A percentile compares a stretch with the other conserved stretches of the same genome.
These are phyloP conservation scores for Kwoniella botswanensis DNA, from an alignment of 768 basidiomycete genomes.

Conservation along the genomic window DNA sequence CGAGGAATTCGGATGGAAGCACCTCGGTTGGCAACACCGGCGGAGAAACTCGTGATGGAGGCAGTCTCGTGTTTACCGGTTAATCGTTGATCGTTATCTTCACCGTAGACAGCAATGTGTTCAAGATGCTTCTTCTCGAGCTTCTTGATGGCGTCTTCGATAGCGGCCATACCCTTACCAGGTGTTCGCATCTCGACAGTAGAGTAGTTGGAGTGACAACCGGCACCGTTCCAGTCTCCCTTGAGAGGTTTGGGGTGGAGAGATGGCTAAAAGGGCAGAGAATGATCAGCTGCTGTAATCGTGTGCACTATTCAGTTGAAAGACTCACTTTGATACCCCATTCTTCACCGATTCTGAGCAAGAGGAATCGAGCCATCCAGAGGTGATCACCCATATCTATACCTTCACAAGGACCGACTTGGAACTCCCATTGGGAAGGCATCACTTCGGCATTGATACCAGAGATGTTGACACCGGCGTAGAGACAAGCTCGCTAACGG, in stretches of 20 bases:
- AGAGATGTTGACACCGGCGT: constrained; percentile 94
- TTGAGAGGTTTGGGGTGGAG: constrained; percentile 98
- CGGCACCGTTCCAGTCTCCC: constrained; percentile 99
- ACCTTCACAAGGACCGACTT: constrained; percentile 97
- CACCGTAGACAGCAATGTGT: constrained; percentile 97
- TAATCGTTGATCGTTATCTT: constrained; percentile 94
- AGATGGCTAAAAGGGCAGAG: constrained; percentile 66
- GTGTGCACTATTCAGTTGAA: background rate
- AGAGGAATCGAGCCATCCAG: constrained; percentile 98
- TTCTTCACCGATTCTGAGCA: constrained; percentile 94
- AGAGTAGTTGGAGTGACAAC: constrained; percentile 95
- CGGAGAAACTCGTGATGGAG: constrained; percentile 86
- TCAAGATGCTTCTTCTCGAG: constrained; percentile 85
- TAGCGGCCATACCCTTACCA: constrained; percentile 82
- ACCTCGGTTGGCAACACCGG: constrained; percentile 96
- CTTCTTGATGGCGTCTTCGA: constrained; percentile 93
- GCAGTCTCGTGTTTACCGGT: constrained; percentile 98
- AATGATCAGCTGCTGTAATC: background rate
- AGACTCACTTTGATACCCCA: constrained; percentile 76
- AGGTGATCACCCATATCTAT: constrained; percentile 99
- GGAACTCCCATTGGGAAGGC: constrained; percentile 99
- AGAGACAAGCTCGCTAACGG: constrained; percentile 67
- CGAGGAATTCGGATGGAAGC: constrained; percentile 82
- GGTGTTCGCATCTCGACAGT: constrained; percentile 92
- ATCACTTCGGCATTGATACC: constrained; percentile 99